Conservation (phyloP, 345 rosid genomes). For the Carallia pectinifolia region DNA sequence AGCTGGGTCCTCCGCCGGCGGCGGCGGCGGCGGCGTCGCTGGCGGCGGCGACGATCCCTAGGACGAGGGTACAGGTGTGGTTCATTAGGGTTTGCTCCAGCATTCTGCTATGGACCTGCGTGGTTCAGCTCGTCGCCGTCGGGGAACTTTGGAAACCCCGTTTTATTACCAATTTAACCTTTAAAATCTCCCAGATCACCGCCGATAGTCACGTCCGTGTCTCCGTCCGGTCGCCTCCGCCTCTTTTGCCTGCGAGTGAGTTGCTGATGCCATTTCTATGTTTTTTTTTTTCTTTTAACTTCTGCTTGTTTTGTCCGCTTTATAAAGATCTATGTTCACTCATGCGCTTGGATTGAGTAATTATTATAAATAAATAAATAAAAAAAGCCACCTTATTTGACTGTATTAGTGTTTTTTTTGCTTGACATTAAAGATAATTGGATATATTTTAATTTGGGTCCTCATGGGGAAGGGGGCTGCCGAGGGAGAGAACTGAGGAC, state of each 20-base stretch:
- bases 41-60: conserved; percentile 45
- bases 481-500: too few species aligned
- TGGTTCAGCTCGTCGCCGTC: conserved; percentile 85
- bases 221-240: conserved; percentile 37
- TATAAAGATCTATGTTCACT: too few species aligned
- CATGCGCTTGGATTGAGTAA: too few species aligned
- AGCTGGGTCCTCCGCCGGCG: conserved; percentile 42
- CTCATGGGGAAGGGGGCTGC: too few species aligned
- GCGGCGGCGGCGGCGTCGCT: conserved; percentile 40
- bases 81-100: conserved; percentile 82
- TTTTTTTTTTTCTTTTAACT: not conserved
- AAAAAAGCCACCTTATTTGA: too few species aligned
- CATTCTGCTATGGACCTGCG: conserved; percentile 95
- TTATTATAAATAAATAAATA: too few species aligned
- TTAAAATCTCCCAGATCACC: conserved; percentile 43
- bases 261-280: conserved; percentile 10
- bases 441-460: too few species aligned
- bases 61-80: conserved; percentile 76
- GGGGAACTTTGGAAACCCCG: conserved; percentile 85
- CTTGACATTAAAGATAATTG: too few species aligned
- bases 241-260: conserved; percentile 51
- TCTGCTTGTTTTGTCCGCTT: not conserved
- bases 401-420: too few species aligned
- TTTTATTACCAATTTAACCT: conserved; percentile 49
- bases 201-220: conserved; percentile 1